Conservation (phyloP, 371 early-diverging fungal species). For the Lichtheimia hyalospora region DNA sequence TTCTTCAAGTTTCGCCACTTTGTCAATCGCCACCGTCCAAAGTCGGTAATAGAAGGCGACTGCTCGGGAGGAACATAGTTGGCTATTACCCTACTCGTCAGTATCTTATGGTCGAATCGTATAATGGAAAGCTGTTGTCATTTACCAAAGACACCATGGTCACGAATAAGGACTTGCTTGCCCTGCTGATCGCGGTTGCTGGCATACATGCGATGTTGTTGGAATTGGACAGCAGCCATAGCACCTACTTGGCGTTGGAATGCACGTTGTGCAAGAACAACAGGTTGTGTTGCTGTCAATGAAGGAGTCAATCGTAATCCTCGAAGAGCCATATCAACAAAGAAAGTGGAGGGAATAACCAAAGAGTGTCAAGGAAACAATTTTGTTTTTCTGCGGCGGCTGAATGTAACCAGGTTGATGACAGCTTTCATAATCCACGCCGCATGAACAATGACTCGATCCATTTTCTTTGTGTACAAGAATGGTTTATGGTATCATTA, state of each 20-base stretch:
- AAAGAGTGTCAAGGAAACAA: too few species aligned
- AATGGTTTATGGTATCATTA: too few species aligned
- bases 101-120: background rate
- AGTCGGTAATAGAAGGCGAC: constrained; percentile 47
- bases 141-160: constrained; percentile 53
- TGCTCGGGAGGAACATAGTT: constrained; percentile 52
- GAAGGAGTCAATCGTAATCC: constrained; percentile 18
- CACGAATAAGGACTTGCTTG: constrained; percentile 42
- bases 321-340: constrained; percentile 4
- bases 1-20: constrained; percentile 54
- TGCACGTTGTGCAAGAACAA: background rate
- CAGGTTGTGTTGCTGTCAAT: constrained; percentile 4
- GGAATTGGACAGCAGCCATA: constrained; percentile 3
- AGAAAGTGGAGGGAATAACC: background rate
- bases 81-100: constrained; percentile 20
- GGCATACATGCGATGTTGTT: constrained; percentile 17
- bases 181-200: constrained; percentile 9
- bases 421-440: too few species aligned
- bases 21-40: constrained; percentile 45
- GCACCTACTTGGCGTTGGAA: background rate
- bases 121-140: background rate
- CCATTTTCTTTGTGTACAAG: too few species aligned
- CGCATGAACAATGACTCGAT: too few species aligned
- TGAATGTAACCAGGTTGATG: too few species aligned
- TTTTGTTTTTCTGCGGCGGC: too few species aligned